Conservation (phyloP, 768 basidiomycete genomes). For the Serendipita sp. region DNA sequence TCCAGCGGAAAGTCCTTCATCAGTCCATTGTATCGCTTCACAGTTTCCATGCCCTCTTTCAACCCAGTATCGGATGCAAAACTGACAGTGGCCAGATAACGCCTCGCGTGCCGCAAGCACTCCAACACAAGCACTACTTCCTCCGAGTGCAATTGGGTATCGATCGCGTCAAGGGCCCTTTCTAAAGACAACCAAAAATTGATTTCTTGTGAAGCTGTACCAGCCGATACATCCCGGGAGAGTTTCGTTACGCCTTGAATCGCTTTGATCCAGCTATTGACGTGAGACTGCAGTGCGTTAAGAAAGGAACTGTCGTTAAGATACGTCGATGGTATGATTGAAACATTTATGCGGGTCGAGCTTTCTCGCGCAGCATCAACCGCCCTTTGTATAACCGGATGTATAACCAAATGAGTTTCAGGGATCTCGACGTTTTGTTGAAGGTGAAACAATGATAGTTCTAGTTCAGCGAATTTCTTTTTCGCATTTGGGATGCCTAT, state of each 20-base stretch:
- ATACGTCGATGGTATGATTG: conserved; percentile 52
- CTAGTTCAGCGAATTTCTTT: conserved; percentile 97
- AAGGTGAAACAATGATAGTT: conserved; percentile 81
- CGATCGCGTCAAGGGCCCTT: conserved; percentile 82
- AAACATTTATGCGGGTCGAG: conserved; percentile 54
- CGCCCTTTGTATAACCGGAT: conserved; percentile 74
- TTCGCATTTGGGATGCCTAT: conserved; percentile 90
- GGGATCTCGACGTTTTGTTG: conserved; percentile 99
- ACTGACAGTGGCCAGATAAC: conserved; percentile 92
- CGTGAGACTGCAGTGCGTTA: conserved; percentile 81
- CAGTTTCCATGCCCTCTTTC: conserved; percentile 81
- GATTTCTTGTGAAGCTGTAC: conserved; percentile 96
- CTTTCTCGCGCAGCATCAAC: conserved; percentile 55
- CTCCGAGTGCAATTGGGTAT: conserved; percentile 77
- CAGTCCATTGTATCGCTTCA: conserved; percentile 88
- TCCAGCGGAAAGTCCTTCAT: conserved; percentile 99
- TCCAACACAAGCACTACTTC: conserved; percentile 90
- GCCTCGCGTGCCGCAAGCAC: conserved; percentile 84
- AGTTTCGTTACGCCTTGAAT: conserved; percentile 95
- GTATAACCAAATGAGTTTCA: conserved; percentile 83
- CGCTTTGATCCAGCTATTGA: conserved; percentile 96
- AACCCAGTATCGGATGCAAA: conserved; percentile 96
- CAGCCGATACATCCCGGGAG: conserved; percentile 80
- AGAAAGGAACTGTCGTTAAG: conserved; percentile 83
- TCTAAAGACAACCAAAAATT: conserved; percentile 98